Base-by-base conservation (phyloP, 2,329 filamentous ascomycete genomes). In the Ambrosiella beaveri region DNA sequence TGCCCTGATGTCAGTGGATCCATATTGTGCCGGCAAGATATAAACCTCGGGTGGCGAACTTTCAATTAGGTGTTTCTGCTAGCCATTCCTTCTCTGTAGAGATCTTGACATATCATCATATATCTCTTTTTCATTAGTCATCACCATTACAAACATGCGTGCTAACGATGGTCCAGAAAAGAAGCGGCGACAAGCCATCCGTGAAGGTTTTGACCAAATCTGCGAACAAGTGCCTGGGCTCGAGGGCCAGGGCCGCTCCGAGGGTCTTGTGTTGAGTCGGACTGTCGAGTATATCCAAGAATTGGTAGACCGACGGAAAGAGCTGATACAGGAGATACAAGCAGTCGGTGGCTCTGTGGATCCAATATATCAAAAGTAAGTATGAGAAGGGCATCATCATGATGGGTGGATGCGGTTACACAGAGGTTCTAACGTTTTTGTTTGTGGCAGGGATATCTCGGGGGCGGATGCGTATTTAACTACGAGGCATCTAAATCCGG, bases 121-220 rank as follows among this genome's bases (percentile, higher is more conserved):
- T 15, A 38, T 50, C 17, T 27, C 9, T 55, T 4, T 12, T 37
- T 54, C 12, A n/a, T 54, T 17, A 35, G 37, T 37, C 38, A 2
- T 12, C 35, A 19, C 50, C 50, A 47, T 12, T 27, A 62, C 65
- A 57, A 66, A 27, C 19, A 27, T 59, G 50, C 58, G 40, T 27
- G 15, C 11, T 44, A 15, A 49, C 53, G n/a, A 40, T 40, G 17
- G 27, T 2, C 13, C 59, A 74, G 71, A 75, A 65, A 68, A 74
- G 63, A 73, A 76, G 63, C 68, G 73, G 41, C 67, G 73, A 37
- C 68, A 73, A 61, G 86, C 85, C 12, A 95, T 95, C 63, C 79
- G 89, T 52, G 82, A 87, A 60, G 87, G 86, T 59, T 95, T 94
- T 68, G 88, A 95, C 68, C 79, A 82, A 39, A 77, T 95, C 35